Percentiles rank a stretch among this genome's conserved stretches.
phyloP scores from a whole-genome alignment of 495 filamentous ascomycete species.

The Penicillium cosmopolitanum region DNA sequence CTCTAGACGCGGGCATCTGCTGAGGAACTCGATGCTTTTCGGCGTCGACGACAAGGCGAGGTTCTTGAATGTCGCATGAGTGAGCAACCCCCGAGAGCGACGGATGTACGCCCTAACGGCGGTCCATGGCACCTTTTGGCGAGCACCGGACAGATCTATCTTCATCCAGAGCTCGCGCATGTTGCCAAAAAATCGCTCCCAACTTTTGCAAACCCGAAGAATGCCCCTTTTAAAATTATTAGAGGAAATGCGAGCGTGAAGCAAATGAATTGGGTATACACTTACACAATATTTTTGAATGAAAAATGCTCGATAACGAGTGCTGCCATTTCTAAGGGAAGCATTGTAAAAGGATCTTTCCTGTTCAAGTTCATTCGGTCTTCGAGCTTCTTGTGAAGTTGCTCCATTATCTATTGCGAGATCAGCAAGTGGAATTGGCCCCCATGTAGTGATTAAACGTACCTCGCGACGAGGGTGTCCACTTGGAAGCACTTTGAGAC shows the following conservation, averaged over 20 bases:
- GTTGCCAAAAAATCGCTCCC: slow-evolving; percentile 50
- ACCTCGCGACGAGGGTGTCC: slow-evolving; percentile 52
- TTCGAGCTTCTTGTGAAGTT: slow-evolving; percentile 49
- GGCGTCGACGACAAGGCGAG: slow-evolving; percentile 27
- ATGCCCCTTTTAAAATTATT: slow-evolving; percentile 41
- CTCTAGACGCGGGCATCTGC: slow-evolving; percentile 43
- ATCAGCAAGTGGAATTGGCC: slow-evolving; percentile 9
- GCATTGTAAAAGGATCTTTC: slow-evolving; percentile 48
- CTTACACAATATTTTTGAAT: slow-evolving; percentile 56
- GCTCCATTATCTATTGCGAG: slow-evolving; percentile 41
- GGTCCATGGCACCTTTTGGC: slow-evolving; percentile 38
- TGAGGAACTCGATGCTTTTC: slow-evolving; percentile 37
- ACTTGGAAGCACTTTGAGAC: slow-evolving; percentile 50
- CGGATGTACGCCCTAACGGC: slow-evolving; percentile 50
- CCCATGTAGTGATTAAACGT: slow-evolving; percentile 9
- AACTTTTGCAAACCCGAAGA: slow-evolving; percentile 56
- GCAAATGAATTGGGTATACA: background rate
- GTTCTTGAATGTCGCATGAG: slow-evolving; percentile 43
- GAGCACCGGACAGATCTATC: slow-evolving; percentile 53
- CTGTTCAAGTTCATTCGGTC: slow-evolving; percentile 34
- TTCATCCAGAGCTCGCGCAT: slow-evolving; percentile 52
- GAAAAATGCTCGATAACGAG: slow-evolving; percentile 50
- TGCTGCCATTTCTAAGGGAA: slow-evolving; percentile 53
- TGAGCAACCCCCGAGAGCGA: slow-evolving; percentile 43
- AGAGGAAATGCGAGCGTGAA: background rate